A percentile compares a stretch with the other conserved stretches of the same genome.
Conservation (phyloP, 129 eudicot genomes). For the Erigeron canadensis region DNA sequence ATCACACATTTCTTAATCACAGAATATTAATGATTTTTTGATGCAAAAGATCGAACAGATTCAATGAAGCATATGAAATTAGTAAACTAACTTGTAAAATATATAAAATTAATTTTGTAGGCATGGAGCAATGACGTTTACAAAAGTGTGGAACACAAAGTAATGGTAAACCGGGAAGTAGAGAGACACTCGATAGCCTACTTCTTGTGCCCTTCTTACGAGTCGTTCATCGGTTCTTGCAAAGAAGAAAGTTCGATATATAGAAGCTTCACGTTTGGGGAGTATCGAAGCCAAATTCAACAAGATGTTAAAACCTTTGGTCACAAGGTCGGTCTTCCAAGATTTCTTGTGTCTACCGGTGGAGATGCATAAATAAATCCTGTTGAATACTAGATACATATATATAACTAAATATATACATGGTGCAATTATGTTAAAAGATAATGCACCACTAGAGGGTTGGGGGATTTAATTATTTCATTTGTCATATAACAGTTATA, state of each 20-base stretch:
- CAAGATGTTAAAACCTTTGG: constrained; percentile 48
- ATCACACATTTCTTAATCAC: not conserved
- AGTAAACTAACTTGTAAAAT: constrained; percentile 5
- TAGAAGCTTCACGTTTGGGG: constrained; percentile 47
- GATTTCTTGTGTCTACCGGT: constrained; percentile 38
- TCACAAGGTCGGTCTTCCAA: constrained; percentile 58
- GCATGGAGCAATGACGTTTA: constrained; percentile 65
- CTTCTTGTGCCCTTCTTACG: constrained; percentile 57
- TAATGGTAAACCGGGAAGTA: constrained; percentile 41
- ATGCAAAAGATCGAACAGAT: not conserved
- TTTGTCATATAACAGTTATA: too few species aligned
- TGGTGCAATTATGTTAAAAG: too few species aligned
- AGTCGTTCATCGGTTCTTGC: constrained; percentile 47
- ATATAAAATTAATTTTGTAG: constrained; percentile 33
- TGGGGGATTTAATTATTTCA: too few species aligned
- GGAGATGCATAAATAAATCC: not conserved
- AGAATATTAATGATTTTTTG: constrained; percentile 7
- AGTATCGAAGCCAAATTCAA: constrained; percentile 55
- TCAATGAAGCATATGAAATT: constrained; percentile 23
- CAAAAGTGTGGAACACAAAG: constrained; percentile 59
- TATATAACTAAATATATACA: too few species aligned
- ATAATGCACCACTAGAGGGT: too few species aligned
- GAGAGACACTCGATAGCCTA: constrained; percentile 62
- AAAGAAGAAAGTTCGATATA: constrained; percentile 41
- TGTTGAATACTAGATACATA: too few species aligned